phyloP scores from a whole-genome alignment of 2,329 filamentous ascomycete species.

The Phaeophleospora eucalypticola region DNA sequence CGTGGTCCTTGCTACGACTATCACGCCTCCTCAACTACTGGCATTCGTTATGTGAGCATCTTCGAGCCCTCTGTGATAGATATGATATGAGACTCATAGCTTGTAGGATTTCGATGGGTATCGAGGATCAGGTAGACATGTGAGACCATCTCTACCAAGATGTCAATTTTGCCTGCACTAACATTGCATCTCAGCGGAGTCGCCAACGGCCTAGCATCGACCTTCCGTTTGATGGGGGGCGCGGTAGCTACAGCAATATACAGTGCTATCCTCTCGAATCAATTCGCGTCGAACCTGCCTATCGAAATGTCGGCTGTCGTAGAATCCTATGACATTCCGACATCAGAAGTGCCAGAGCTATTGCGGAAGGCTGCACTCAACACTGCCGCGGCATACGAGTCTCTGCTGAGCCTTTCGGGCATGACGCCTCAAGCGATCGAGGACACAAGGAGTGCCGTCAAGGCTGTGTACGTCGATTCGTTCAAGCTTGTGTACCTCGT shows the following conservation, averaged over 20 bases:
- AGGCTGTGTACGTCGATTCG: constrained; percentile 10
- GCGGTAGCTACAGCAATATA: constrained; percentile 17
- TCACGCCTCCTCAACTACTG: constrained; percentile 15
- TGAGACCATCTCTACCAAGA: too few relatives aligned
- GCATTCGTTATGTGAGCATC: constrained; percentile 6
- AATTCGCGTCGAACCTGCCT: constrained; percentile 10
- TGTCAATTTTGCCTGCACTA: too few relatives aligned
- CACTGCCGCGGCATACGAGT: constrained; percentile 11
- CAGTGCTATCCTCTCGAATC: constrained; percentile 12
- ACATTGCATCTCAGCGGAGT: constrained; percentile 5
- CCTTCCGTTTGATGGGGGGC: constrained; percentile 16
- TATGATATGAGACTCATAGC: too few relatives aligned
- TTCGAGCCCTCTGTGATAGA: neutral
- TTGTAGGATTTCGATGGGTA: constrained; percentile 12
- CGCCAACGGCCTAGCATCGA: constrained; percentile 14
- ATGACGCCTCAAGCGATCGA: neutral
- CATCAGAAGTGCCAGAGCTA: neutral
- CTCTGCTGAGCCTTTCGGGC: constrained; percentile 3
- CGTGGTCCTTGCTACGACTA: constrained; percentile 11
- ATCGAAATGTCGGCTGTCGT: constrained; percentile 5
- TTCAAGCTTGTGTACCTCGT: constrained; percentile 15
- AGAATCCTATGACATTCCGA: constrained; percentile 1
- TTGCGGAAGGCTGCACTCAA: constrained; percentile 8
- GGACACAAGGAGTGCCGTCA: constrained; percentile 6
- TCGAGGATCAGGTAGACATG: constrained; percentile 15